Base-by-base conservation (phyloP, 2,329 filamentous ascomycete genomes). In the Aspergillus ochraceus region DNA sequence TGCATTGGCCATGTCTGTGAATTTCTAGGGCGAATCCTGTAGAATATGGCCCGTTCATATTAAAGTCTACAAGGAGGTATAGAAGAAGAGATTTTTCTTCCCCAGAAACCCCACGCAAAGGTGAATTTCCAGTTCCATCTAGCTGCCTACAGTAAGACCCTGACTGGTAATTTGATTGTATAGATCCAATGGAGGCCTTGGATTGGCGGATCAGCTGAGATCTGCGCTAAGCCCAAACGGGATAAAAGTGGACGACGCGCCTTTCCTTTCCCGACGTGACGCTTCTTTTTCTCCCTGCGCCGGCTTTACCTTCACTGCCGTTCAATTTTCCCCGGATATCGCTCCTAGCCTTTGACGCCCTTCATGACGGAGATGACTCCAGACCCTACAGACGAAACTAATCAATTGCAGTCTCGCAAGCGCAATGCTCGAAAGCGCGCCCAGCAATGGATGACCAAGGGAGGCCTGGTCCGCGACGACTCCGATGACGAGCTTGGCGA, bases 401-500 rank as follows among this genome's bases (percentile, higher is more conserved):
- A 67, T 8, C 42, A 55, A 5, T 56, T 61, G 29, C 55, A 59
- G 5, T 51, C 65, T 36, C 60, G 59, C 39, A 64, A 63, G 20
- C 67, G 58, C 36, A 71, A 65, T 60, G 68, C 70, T 45, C 70
- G 67, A 51, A 73, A 77, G 63, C 74, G 74, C 32, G 77, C 79
- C 49, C 79, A 77, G 60, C 74, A 77, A 68, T 81, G 80, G 70
- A 80, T 88, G 60, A 83, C 77, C 61, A 86, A 75, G 65, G 85
- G 86, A 50, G 89, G 88, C 30, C 81, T 92, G 11, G 77, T 81
- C 6, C 83, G 90, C 68, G 90, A 95, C 62, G 90, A 96, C 73
- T 96, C 91, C 0, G 92, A 96, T 73, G 92, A 96, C 75, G 94
- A 97, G 74, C 84, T 96, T 24, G 89, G 87, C 29, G 81, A 84